phyloP scores from a whole-genome alignment of 179 eudicot species.

The Spergularia azorica region DNA sequence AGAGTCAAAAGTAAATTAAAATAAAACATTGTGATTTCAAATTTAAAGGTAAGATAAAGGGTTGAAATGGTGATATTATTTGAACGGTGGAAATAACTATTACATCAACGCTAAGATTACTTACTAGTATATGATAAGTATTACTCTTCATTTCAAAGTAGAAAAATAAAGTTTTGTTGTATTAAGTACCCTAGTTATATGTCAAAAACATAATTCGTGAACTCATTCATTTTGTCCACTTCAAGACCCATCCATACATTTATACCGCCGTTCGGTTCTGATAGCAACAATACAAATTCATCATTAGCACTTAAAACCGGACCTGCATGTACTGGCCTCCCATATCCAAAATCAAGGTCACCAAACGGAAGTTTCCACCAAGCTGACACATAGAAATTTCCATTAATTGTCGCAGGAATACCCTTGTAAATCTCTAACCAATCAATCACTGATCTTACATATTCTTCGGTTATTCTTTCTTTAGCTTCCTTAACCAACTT shows the following conservation, averaged over 20 bases:
- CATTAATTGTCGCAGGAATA: slow-evolving; percentile 43
- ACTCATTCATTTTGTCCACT: slow-evolving; percentile 40
- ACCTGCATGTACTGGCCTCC: slow-evolving; percentile 41
- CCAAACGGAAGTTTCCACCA: slow-evolving; percentile 57
- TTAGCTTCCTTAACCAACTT: slow-evolving; percentile 41
- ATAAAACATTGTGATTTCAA: too few relatives aligned
- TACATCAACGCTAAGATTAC: too few relatives aligned
- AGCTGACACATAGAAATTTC: slow-evolving; percentile 57
- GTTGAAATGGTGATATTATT: too few relatives aligned
- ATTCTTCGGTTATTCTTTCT: slow-evolving; percentile 45
- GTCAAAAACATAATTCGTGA: slow-evolving; percentile 26
- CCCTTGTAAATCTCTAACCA: slow-evolving; percentile 59
- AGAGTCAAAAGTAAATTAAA: too few relatives aligned
- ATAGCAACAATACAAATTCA: slow-evolving; percentile 53
- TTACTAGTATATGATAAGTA: too few relatives aligned
- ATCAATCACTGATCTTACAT: slow-evolving; percentile 50
- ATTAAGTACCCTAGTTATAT: not conserved
- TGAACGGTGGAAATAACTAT: too few relatives aligned
- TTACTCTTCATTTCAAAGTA: too few relatives aligned
- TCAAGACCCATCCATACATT: slow-evolving; percentile 60
- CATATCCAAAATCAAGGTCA: slow-evolving; percentile 52
- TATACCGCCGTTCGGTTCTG: slow-evolving; percentile 37
- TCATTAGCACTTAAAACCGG: slow-evolving; percentile 51
- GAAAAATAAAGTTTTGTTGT: not conserved
- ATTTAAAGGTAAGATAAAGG: too few relatives aligned